Base-by-base conservation (phyloP, 176 grass and related monocot genomes). In the Oryza punctata region DNA sequence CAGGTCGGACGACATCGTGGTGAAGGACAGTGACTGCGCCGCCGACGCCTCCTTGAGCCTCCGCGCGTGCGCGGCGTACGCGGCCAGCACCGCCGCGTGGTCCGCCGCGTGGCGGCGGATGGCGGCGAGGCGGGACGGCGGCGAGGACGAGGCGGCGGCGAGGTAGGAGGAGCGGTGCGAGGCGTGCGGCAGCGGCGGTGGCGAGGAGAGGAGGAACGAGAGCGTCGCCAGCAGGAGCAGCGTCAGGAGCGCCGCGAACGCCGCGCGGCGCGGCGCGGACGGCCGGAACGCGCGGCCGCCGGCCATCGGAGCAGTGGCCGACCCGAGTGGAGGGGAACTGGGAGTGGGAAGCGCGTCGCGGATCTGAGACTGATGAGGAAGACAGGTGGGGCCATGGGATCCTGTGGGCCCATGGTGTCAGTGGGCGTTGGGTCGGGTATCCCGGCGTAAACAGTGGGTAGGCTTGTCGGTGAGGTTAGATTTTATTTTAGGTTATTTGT, bases 31-130 rank as follows among this genome's bases (percentile, higher is more conserved):
- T 7, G 94, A 92, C 89, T 96, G 93, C 74, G 70, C 91, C 5
- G 93, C 85, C 12, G 91, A 90, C 1, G 91, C 88, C 40, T 93
- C 90, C 93, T 99, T 99, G 82, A 96, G 93, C 87, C 80, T 94
- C 44, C 93, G 91, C 29, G 96, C 89, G 68, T 96, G 87, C 33
- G 85, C 78, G 14, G 91, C 89, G 83, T 99, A 96, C 28, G 91
- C 85, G 7, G 89, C 82, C 50, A 95, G 89, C 2, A 99, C 85
- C 9, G 89, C 83, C 18, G 96, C 88, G 85, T 99, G 96, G 77
- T 99, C 96, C 28, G 93, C 65, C 3, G 87, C 93, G 50, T 99
- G 96, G 23, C 85, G 87, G 60, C 84, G 88, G 60, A 94, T 74
- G 65, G 91, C 83, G 46, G 91, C 81, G 83, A 94, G 82, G 44